phyloP scores from a whole-genome alignment of 176 grass and related monocot species.

The Oryza meyeriana region DNA sequence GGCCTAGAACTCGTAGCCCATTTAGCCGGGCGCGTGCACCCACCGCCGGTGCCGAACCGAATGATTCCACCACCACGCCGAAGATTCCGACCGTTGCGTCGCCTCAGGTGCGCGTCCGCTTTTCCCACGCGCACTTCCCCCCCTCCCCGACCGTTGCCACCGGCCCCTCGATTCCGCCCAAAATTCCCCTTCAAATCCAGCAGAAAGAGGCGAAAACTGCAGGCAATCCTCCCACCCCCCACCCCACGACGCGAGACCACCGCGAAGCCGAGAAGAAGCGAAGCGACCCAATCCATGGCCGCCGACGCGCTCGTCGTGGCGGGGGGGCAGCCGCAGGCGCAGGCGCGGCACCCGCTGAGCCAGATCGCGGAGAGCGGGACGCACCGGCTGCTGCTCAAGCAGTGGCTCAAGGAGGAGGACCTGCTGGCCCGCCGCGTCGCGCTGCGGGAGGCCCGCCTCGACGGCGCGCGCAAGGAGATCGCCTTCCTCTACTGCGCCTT shows the following conservation, averaged over 20 bases:
- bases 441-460: conserved; percentile 74
- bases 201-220: neutral
- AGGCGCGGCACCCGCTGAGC: conserved; percentile 47
- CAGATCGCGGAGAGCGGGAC: conserved; percentile 68
- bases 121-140: neutral
- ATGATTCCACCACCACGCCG: too few relatives aligned
- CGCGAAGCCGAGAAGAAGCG: too few relatives aligned
- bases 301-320: neutral
- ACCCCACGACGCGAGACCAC: too few relatives aligned
- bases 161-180: too few relatives aligned
- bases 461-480: conserved; percentile 66
- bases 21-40: too few relatives aligned
- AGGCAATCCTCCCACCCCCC: too few relatives aligned
- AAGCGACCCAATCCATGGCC: neutral
- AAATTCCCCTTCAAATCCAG: neutral
- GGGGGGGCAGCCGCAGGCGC: neutral
- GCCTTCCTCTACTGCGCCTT: conserved; percentile 83
- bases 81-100: neutral
- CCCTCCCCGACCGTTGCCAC: neutral
- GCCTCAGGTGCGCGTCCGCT: neutral
- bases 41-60: too few relatives aligned
- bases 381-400: conserved; percentile 92
- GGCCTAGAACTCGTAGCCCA: too few relatives aligned
- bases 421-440: conserved; percentile 68
- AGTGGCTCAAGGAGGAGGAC: conserved; percentile 90